Percentiles rank a stretch among this genome's conserved stretches.
Evolutionary conservation across 1,284 basidiomycete species (phyloP).

Genomic region (Irpex rosettiformis): DNA sequence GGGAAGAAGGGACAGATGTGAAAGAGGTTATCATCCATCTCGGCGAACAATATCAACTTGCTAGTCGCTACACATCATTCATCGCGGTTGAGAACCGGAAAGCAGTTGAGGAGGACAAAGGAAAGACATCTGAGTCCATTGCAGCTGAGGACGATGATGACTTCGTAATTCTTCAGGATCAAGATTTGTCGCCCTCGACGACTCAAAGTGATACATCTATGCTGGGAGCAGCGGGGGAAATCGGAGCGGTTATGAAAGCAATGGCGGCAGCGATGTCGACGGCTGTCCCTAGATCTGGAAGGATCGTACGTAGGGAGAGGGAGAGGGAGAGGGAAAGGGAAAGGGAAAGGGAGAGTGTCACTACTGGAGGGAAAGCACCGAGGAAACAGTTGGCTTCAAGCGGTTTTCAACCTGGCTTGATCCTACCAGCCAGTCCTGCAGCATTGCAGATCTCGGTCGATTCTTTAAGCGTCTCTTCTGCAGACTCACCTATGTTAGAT

Average conservation of each 20-base stretch:
- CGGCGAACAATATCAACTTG: slow-evolving; percentile 13
- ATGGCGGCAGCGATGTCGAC: too few relatives aligned
- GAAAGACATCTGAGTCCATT: slow-evolving; percentile 1
- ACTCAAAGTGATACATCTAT: neutral
- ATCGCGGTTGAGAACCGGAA: slow-evolving; percentile 11
- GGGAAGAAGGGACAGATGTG: neutral
- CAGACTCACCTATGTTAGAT: neutral
- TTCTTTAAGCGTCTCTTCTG: neutral
- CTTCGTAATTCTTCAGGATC: neutral
- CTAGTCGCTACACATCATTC: slow-evolving; percentile 15
- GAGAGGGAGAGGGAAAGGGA: neutral
- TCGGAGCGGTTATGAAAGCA: too few relatives aligned
- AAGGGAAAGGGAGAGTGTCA: neutral
- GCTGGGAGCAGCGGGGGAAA: neutral
- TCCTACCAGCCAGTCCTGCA: neutral
- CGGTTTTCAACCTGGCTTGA: too few relatives aligned
- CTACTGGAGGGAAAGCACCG: neutral
- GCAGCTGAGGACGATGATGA: neutral
- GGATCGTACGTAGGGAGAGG: too few relatives aligned
- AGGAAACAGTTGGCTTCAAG: neutral
- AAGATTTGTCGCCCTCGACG: slow-evolving; percentile 8
- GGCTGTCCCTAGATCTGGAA: too few relatives aligned
- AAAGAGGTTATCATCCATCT: slow-evolving; percentile 5
- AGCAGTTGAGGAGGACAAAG: neutral
- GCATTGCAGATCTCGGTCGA: neutral